These are phyloP conservation scores for Echria macrotheca DNA, from an alignment of 495 filamentous ascomycete genomes.

Conservation along the genomic window DNA sequence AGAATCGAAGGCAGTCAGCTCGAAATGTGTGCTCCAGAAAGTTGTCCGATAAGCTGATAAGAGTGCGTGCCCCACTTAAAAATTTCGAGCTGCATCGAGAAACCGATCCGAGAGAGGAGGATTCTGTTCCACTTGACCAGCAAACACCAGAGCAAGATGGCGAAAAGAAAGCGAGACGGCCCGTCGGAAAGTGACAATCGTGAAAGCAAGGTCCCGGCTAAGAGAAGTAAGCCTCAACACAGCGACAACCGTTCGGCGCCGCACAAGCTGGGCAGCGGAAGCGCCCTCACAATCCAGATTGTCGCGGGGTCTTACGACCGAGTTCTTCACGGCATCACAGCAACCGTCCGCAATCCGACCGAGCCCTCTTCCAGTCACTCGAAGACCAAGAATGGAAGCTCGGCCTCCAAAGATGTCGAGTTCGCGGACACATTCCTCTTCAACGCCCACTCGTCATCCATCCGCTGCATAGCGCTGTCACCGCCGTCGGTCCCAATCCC, in stretches of 20 bases:
- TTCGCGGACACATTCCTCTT: constrained; percentile 96
- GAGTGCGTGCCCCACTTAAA: constrained; percentile 16
- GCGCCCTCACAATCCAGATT: constrained; percentile 67
- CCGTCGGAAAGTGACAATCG: constrained; percentile 17
- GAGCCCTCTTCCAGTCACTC: constrained; percentile 3
- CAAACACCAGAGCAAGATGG: constrained; percentile 39
- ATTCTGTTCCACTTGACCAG: too few relatives aligned
- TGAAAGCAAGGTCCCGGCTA: constrained; percentile 20
- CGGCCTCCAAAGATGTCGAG: constrained; percentile 36
- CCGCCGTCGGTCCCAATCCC: constrained; percentile 60
- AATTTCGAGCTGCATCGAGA: constrained; percentile 16
- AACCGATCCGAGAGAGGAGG: too few relatives aligned
- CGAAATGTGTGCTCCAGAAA: too few relatives aligned
- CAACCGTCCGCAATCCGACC: constrained; percentile 48
- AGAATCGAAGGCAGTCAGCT: too few relatives aligned
- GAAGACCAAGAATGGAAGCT: constrained; percentile 13
- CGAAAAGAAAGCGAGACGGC: constrained; percentile 67
- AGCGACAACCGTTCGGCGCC: constrained; percentile 3
- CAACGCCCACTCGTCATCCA: constrained; percentile 82
- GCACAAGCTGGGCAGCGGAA: constrained; percentile 25
- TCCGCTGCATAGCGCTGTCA: constrained; percentile 84
- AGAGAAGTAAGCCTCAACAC: constrained; percentile 32
- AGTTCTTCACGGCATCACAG: constrained; percentile 85
- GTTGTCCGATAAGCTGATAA: too few relatives aligned
- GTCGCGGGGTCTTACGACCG: constrained; percentile 93